These are phyloP conservation scores for Hygrocybe coccinea DNA, from an alignment of 768 basidiomycete genomes.

Conservation along the genomic window DNA sequence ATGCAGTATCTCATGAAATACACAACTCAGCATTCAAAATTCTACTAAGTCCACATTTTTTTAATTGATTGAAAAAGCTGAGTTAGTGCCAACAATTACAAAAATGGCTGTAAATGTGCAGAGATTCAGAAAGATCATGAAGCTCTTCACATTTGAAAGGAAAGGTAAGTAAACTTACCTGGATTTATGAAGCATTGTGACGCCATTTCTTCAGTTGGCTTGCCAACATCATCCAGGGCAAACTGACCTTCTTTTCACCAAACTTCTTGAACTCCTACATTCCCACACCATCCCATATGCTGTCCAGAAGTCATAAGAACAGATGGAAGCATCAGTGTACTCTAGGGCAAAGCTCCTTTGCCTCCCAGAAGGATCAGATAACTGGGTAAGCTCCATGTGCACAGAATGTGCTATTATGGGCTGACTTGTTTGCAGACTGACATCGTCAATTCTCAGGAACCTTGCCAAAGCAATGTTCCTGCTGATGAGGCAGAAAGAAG, in stretches of 20 bases:
- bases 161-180: conserved; percentile 16
- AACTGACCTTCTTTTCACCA: conserved; percentile 27
- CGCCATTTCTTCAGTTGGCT: conserved; percentile 17
- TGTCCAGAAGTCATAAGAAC: conserved; percentile 22
- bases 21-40: no score
- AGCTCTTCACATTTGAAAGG: conserved; percentile 16
- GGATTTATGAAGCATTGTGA: not conserved
- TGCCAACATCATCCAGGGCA: conserved; percentile 21
- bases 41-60: no score
- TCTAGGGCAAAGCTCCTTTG: conserved; percentile 23
- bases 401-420: not conserved
- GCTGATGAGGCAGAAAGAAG: conserved; percentile 17
- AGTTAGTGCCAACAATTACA: no score
- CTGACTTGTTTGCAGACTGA: conserved; percentile 16
- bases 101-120: conserved; percentile 24
- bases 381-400: conserved; percentile 30
- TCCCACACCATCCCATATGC: conserved; percentile 28
- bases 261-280: conserved; percentile 20
- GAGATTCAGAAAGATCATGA: conserved; percentile 23
- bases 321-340: conserved; percentile 31
- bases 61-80: no score
- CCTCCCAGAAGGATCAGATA: conserved; percentile 20
- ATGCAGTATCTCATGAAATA: no score
- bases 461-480: conserved; percentile 18
- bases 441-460: conserved; percentile 3